Conservation (phyloP, 1,284 basidiomycete genomes). For the Cutaneotrichosporon cyanovorans region DNA sequence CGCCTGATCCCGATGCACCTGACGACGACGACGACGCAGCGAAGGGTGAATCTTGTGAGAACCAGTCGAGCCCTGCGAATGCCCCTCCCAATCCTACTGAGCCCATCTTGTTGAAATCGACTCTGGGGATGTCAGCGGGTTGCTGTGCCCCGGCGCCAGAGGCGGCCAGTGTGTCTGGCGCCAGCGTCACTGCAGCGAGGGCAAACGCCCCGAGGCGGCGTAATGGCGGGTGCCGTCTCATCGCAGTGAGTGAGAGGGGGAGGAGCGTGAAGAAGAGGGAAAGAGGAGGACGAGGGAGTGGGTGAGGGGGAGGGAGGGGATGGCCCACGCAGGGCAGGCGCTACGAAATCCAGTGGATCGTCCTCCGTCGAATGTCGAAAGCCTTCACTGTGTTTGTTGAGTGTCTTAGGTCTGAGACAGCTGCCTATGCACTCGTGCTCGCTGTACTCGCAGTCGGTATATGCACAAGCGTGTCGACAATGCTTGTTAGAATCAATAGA, state of each 20-base stretch:
- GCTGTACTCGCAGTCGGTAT: no score
- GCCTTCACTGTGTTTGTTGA: no score
- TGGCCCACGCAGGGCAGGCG: no score
- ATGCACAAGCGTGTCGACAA: no score
- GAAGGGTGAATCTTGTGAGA: constrained; percentile 30
- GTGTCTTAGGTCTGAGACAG: no score
- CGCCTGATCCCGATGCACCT: constrained; percentile 17
- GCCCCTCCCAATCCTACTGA: constrained; percentile 75
- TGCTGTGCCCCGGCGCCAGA: constrained; percentile 35
- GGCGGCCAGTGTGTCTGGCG: constrained; percentile 19
- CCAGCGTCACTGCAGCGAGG: constrained; percentile 11
- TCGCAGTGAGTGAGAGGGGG: neutral
- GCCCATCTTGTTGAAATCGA: constrained; percentile 88
- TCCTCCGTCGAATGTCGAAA: neutral
- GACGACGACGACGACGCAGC: no score
- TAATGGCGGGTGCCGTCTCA: constrained; percentile 23
- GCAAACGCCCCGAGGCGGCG: constrained; percentile 19
- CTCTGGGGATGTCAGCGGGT: constrained; percentile 60
- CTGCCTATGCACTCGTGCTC: no score
- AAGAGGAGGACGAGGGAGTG: neutral
- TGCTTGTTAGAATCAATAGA: no score
- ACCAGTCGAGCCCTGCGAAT: constrained; percentile 69
- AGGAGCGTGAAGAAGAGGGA: neutral
- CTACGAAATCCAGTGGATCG: no score
- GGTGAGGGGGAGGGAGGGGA: neutral